Evolutionary conservation across 306 rosid species (phyloP).

Genomic region (Ormosia emarginata): DNA sequence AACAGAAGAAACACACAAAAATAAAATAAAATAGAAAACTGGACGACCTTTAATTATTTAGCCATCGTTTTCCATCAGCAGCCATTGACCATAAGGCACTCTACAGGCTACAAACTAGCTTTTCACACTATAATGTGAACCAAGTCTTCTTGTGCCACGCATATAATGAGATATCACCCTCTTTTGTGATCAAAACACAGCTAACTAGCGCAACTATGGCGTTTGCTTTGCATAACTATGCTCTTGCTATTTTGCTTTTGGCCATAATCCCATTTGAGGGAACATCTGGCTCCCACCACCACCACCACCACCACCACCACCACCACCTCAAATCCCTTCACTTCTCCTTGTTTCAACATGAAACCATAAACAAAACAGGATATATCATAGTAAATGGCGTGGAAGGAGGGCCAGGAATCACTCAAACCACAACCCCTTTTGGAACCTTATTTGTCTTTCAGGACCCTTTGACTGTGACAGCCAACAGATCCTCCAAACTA

Average conservation of each 20-base stretch:
- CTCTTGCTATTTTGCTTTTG: constrained; percentile 20
- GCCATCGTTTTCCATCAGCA: constrained; percentile 14
- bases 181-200: background rate
- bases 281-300: constrained; percentile 5
- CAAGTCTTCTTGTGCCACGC: background rate
- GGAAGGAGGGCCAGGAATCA: constrained; percentile 29
- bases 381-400: constrained; percentile 56
- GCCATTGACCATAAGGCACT: background rate
- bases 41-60: background rate
- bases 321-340: constrained; percentile 53
- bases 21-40: background rate
- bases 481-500: constrained; percentile 45
- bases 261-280: constrained; percentile 13
- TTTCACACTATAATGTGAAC: background rate
- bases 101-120: background rate
- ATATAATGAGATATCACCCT: constrained; percentile 7
- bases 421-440: constrained; percentile 60
- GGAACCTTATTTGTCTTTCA: constrained; percentile 63
- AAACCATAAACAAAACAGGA: constrained; percentile 70
- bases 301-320: constrained; percentile 17
- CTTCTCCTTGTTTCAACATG: constrained; percentile 66
- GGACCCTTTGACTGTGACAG: constrained; percentile 51
- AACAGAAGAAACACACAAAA: background rate
- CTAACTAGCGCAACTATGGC: constrained; percentile 12
- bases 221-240: background rate